Conservation (phyloP, 108 stramenopile genomes). For the Pseudonitzschia multiseries region DNA sequence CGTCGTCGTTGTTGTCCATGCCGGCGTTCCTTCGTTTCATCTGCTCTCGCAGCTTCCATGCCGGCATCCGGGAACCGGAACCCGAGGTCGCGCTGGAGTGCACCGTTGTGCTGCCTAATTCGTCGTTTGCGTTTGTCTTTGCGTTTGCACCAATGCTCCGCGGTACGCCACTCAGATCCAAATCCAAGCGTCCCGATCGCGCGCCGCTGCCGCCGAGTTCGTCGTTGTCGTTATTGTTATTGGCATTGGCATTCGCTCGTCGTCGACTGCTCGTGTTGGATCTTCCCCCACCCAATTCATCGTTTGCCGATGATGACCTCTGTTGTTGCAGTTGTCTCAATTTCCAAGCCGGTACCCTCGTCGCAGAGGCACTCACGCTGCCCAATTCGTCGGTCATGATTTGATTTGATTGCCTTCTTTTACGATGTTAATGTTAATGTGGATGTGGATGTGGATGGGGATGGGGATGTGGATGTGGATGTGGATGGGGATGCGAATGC, state of each 20-base stretch:
- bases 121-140: neutral
- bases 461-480: too few relatives aligned
- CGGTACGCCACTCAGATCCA: too few relatives aligned
- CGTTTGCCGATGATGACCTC: neutral
- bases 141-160: too few relatives aligned
- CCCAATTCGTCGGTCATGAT: conserved; percentile 7
- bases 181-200: too few relatives aligned
- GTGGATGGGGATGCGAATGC: too few relatives aligned
- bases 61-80: conserved; percentile 1
- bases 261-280: neutral
- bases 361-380: too few relatives aligned
- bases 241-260: too few relatives aligned
- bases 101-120: neutral
- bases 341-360: conserved; percentile 14
- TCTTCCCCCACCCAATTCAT: neutral
- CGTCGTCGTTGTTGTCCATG: neutral
- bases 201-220: neutral
- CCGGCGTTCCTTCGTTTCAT: conserved; percentile 16
- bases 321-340: conserved; percentile 5
- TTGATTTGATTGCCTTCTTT: neutral
- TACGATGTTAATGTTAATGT: too few relatives aligned
- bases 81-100: neutral
- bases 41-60: conserved; percentile 36
- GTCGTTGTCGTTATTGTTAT: neutral
- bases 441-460: too few relatives aligned